These are phyloP conservation scores for Ampelomyces quisqualis DNA, from an alignment of 2,329 filamentous ascomycete species.

Conservation along the genomic window DNA sequence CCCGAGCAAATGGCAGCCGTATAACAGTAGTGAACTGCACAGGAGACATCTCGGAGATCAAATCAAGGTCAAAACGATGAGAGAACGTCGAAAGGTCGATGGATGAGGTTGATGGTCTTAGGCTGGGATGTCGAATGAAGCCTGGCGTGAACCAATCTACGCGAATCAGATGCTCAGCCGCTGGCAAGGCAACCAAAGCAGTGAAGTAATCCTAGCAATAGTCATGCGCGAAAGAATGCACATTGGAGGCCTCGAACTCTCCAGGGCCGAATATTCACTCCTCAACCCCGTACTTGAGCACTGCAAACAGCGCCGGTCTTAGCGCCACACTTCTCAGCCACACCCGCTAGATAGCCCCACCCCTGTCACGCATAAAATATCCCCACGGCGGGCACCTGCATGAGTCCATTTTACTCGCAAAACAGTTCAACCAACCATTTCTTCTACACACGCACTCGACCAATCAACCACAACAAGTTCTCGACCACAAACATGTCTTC, in stretches of 20 bases:
- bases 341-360: conserved; percentile 5
- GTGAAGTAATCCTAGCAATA: background rate
- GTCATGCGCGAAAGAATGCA: too few relatives aligned
- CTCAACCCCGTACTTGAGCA: too few relatives aligned
- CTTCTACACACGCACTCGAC: too few relatives aligned
- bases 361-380: conserved; percentile 13
- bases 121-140: conserved; percentile 9
- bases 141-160: conserved; percentile 17
- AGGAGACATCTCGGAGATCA: conserved; percentile 23
- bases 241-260: too few relatives aligned
- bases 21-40: conserved; percentile 72
- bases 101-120: conserved; percentile 10
- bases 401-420: conserved; percentile 2
- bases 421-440: too few relatives aligned
- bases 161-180: background rate
- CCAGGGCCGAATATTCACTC: too few relatives aligned
- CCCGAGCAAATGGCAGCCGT: conserved; percentile 82
- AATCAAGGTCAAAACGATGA: background rate
- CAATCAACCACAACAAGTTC: too few relatives aligned
- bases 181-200: background rate
- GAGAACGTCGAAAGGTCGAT: background rate
- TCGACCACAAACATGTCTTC: conserved; percentile 32
- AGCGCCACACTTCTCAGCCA: conserved; percentile 5
- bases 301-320: background rate
- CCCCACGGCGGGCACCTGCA: conserved; percentile 11